phyloP scores from a whole-genome alignment of 2,329 filamentous ascomycete genomes.

The Kalmusia sp. region DNA sequence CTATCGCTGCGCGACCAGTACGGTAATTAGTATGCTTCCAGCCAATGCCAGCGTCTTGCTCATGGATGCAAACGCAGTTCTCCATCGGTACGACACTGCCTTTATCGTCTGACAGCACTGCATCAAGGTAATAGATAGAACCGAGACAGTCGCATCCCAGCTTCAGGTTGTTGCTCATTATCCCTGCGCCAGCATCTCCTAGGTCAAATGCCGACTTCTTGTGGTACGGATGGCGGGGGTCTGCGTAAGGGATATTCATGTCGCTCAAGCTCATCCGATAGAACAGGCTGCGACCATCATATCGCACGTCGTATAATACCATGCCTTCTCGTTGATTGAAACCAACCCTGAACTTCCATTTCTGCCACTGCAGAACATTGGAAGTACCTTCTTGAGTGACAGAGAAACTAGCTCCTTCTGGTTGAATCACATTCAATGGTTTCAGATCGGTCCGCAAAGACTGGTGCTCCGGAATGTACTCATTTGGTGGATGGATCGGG shows the following conservation, averaged over 20 bases:
- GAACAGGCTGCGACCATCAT: conserved; percentile 69
- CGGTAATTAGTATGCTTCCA: conserved; percentile 78
- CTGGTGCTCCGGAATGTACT: conserved; percentile 71
- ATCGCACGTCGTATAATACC: conserved; percentile 71
- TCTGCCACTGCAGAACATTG: conserved; percentile 69
- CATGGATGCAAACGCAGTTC: conserved; percentile 74
- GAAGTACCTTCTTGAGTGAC: conserved; percentile 61
- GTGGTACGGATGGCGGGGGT: conserved; percentile 72
- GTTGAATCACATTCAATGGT: conserved; percentile 69
- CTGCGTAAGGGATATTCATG: conserved; percentile 70
- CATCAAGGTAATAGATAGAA: conserved; percentile 71
- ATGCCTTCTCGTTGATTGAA: conserved; percentile 75
- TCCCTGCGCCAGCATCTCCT: conserved; percentile 70
- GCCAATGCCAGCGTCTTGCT: conserved; percentile 72
- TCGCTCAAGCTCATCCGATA: conserved; percentile 72
- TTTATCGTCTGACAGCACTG: conserved; percentile 65
- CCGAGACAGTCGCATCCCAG: conserved; percentile 75
- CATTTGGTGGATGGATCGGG: conserved; percentile 65
- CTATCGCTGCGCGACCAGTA: conserved; percentile 68
- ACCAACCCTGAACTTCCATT: conserved; percentile 73
- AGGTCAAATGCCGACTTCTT: conserved; percentile 75
- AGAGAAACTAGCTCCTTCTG: conserved; percentile 69
- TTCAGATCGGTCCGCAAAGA: conserved; percentile 67
- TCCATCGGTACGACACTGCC: conserved; percentile 66
- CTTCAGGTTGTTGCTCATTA: conserved; percentile 73